Base-by-base conservation (phyloP, 2,329 filamentous ascomycete species). In the Neofusicoccum kwambonambiense region DNA sequence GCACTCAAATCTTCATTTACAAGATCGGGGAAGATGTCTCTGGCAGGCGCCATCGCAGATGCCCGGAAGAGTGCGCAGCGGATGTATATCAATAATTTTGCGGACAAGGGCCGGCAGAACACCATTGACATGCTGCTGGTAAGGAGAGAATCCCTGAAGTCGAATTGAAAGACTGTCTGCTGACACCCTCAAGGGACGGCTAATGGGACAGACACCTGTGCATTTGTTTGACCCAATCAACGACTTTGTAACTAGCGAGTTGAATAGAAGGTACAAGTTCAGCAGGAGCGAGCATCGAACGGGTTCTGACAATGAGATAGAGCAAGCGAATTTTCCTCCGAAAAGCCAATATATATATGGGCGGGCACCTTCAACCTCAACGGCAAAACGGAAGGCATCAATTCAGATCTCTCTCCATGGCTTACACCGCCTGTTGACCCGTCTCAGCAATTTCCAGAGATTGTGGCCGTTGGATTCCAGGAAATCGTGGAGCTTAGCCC, bases 401-500 rank as follows among this genome's bases (percentile, higher is more conserved):
- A 89, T 19, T 85, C 92, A 68, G 93, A 98, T 73, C 82, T 99
- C 12, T 90, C 91, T 0, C 83, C 89, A 1, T 99, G 95, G 95
- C 81, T 99, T 3, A 93, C 90, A 72, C 91, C 91, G 0, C 84
- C 86, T 4, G 76, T 87, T 3, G 82, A 86, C 56, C 70, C 77
- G 17, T 80, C 82, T n/a, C 78, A 83, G 50, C 80, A 84, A 52
- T 87, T 91, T 67, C 93, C 95, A 5, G 91, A 94, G 65, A 91
- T 99, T 42, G 88, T 96, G 60, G 93, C 90, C 7, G 89, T 97
- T 15, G 95, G 92, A 0, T 98, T 99, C 71, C 95, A 99, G 74
- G 95, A 99, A 77, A 98, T 99, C 68, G 95, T 99, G n/a, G 92
- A 97, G 73, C 82, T 99, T 52, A 97, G 92, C 71, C 95, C 96